phyloP scores from a whole-genome alignment of 1,284 basidiomycete genomes.

The Fomitopsis betulina region DNA sequence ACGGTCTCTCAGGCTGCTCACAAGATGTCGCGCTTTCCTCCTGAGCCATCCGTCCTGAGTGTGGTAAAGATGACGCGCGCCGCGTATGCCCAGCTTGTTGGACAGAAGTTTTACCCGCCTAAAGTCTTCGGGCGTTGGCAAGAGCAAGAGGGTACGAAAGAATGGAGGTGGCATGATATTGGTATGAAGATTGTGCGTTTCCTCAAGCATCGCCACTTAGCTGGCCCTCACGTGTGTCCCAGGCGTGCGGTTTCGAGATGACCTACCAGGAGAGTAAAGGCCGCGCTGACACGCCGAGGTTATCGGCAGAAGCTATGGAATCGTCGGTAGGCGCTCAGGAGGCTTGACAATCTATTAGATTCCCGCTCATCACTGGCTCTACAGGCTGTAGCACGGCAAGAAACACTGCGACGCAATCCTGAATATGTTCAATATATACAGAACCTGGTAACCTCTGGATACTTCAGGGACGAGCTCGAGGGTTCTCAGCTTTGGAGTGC shows the following conservation, averaged over 20 bases:
- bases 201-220: not conserved
- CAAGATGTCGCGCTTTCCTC: constrained; percentile 85
- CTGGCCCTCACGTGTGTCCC: not conserved
- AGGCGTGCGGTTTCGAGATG: constrained; percentile 95
- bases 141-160: constrained; percentile 54
- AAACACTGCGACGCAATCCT: constrained; percentile 56
- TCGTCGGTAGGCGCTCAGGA: constrained; percentile 41
- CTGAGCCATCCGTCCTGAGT: constrained; percentile 55
- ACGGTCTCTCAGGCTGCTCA: constrained; percentile 62
- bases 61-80: constrained; percentile 79
- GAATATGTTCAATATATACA: constrained; percentile 69
- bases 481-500: constrained; percentile 74
- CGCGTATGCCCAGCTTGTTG: constrained; percentile 87
- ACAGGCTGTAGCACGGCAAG: constrained; percentile 58
- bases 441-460: constrained; percentile 58
- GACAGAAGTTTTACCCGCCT: constrained; percentile 91
- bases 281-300: constrained; percentile 34
- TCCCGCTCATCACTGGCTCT: not conserved
- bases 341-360: not conserved
- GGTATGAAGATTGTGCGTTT: constrained; percentile 84
- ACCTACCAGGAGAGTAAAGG: constrained; percentile 79
- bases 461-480: constrained; percentile 73
- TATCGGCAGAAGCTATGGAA: constrained; percentile 32
- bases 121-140: constrained; percentile 81
- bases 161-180: constrained; percentile 75